Evolutionary conservation across 805 yeast genomes (phyloP), one percentile per base, ranked within the genome.

Genomic region (Kazachstania viticola): DNA sequence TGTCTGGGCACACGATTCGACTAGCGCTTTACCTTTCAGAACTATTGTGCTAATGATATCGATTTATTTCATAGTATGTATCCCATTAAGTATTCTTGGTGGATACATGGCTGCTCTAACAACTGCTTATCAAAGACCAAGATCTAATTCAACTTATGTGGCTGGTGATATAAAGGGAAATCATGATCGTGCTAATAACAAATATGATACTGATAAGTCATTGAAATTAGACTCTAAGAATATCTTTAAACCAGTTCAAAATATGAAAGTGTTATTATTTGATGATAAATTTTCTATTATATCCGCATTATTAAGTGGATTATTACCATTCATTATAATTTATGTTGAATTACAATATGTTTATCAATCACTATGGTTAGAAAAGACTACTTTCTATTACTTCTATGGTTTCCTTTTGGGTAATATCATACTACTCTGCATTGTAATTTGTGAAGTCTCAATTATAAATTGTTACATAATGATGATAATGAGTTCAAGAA

Each of bases 261-360:
- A 7, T n/a, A 14, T 13, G 6, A 11, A 17, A 13, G 11, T 26
- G 11, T 7, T 13, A 11, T 3, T 28, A 5, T n/a, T 32, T 15
- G 17, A 24, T 9, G 33, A 34, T 30, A 27, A 36, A 13, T 25
- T 36, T 13, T 31, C 32, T 5, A 5, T 30, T 5, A 21, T 37
- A 15, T 21, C 35, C 16, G 21, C 33, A 3, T 24, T 37, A 14
- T 17, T 19, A 4, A 18, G 79, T 44, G 95, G 95, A 3, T 30
- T 76, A 14, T 65, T 80, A 30, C 94, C 95, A 22, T 84, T 82
- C 49, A 75, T 78, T 13, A 74, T 83, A 9, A 75, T 81, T n/a
- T 78, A 77, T 48, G 84, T 80, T 34, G 94, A 84, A 48, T 60
- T 84, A 37, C 57, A 74, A 34, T 78, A 75, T 51, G 67, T 82